A percentile compares a stretch with the other conserved stretches of the same genome.
Conservation (phyloP, 352 stramenopile genomes). For the Globisporangium ultimum region DNA sequence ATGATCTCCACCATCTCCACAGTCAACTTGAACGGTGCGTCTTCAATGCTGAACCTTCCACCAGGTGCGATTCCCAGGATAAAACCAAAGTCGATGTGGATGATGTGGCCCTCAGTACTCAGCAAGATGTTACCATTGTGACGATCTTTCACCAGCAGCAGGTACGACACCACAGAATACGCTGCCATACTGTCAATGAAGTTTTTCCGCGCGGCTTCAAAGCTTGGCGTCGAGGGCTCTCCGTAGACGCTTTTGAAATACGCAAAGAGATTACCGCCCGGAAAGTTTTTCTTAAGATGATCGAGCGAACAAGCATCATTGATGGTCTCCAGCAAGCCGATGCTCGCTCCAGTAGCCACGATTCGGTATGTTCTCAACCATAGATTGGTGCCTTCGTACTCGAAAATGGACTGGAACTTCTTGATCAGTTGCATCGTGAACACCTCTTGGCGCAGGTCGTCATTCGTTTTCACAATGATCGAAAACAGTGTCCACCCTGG, state of each 20-base stretch:
- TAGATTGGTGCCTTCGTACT: slow-evolving; percentile 88
- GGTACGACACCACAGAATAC: slow-evolving; percentile 97
- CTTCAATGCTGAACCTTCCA: slow-evolving; percentile 96
- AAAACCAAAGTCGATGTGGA: slow-evolving; percentile 99
- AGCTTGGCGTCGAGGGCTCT: slow-evolving; percentile 30
- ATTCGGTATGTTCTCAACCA: slow-evolving; percentile 96
- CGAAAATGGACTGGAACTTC: slow-evolving; percentile 93
- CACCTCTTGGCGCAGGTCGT: slow-evolving; percentile 96
- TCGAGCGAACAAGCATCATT: slow-evolving; percentile 96
- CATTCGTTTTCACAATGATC: slow-evolving; percentile 98
- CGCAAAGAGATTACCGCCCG: slow-evolving; percentile 76
- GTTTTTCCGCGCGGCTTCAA: slow-evolving; percentile 80
- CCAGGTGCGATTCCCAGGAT: slow-evolving; percentile 97
- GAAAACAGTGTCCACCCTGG: slow-evolving; percentile 89
- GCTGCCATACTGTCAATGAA: slow-evolving; percentile 95
- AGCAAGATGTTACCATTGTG: slow-evolving; percentile 99
- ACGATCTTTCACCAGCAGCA: slow-evolving; percentile 97
- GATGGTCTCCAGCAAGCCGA: slow-evolving; percentile 95
- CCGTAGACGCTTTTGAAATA: slow-evolving; percentile 87
- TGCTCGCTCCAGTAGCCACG: slow-evolving; percentile 90
- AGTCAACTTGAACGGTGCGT: slow-evolving; percentile 99
- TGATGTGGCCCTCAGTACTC: slow-evolving; percentile 92
- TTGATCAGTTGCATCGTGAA: slow-evolving; percentile 97
- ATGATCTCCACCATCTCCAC: slow-evolving; percentile 97
- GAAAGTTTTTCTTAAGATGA: slow-evolving; percentile 94